Conservation (phyloP, 345 rosid species). For the Physaria fendleri region DNA sequence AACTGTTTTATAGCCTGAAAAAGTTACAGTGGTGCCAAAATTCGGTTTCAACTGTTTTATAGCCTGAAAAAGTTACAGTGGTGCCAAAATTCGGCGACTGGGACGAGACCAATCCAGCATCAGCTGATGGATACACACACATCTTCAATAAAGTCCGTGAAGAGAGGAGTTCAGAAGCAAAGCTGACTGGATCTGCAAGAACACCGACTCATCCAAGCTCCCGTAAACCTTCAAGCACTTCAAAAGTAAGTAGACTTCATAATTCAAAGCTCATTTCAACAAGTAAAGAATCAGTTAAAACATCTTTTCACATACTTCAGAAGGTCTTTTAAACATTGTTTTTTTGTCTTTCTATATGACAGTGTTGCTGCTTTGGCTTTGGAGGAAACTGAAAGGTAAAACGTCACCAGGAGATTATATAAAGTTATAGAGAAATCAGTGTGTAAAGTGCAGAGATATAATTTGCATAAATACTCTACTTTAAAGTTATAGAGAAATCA, state of each 20-base stretch:
- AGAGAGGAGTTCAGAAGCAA: constrained; percentile 54
- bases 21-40: constrained; percentile 76
- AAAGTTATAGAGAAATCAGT: constrained; percentile 16
- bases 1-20: constrained; percentile 42
- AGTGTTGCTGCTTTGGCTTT: constrained; percentile 46
- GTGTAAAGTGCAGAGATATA: too few species aligned
- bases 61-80: constrained; percentile 70
- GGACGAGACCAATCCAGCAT: constrained; percentile 78
- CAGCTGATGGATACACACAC: constrained; percentile 86
- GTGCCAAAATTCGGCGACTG: constrained; percentile 91
- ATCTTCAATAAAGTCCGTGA: constrained; percentile 77
- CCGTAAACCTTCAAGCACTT: constrained; percentile 21
- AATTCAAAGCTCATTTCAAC: neutral
- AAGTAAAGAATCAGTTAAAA: neutral
- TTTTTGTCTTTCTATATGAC: neutral
- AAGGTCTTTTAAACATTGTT: neutral
- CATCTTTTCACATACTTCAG: neutral
- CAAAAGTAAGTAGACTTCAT: constrained; percentile 51
- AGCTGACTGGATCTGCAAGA: constrained; percentile 39
- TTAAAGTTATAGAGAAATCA: constrained; percentile 19
- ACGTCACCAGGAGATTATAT: constrained; percentile 8
- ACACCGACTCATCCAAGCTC: constrained; percentile 30
- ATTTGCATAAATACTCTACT: too few species aligned
- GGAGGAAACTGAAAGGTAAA: constrained; percentile 42
- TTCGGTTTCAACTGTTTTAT: constrained; percentile 40